Percentiles rank a stretch among this genome's conserved stretches.
Evolutionary conservation across 768 basidiomycete genomes (phyloP).

Genomic region (Saitozyma podzolica): DNA sequence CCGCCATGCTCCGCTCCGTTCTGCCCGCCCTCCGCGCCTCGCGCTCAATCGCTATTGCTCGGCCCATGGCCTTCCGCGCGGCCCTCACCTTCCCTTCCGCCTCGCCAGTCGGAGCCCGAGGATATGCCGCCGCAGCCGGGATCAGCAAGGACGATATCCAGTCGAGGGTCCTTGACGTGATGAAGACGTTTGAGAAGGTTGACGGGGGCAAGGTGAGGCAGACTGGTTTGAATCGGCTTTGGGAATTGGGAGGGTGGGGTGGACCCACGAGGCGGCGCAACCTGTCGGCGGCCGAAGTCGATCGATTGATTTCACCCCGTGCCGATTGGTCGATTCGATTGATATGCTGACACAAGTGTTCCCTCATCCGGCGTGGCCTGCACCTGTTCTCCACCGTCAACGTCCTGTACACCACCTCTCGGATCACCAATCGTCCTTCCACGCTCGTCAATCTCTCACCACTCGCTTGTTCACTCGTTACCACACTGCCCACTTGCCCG

Average conservation of each 20-base stretch:
- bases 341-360: no score
- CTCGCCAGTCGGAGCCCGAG: constrained; percentile 20
- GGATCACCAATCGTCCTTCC: no score
- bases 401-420: no score
- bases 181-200: constrained; percentile 89
- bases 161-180: constrained; percentile 72
- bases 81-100: constrained; percentile 14
- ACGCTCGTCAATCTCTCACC: no score
- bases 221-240: not conserved
- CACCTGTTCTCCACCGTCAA: no score
- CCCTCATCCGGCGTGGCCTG: no score
- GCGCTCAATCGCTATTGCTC: constrained; percentile 4
- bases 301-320: no score
- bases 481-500: no score
- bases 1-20: constrained; percentile 36
- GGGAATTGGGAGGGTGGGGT: no score
- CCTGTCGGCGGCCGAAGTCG: not conserved
- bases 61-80: constrained; percentile 6
- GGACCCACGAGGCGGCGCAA: not conserved
- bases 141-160: constrained; percentile 70
- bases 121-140: constrained; percentile 67
- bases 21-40: constrained; percentile 32
- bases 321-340: no score
- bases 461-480: no score
- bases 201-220: constrained; percentile 67